Evolutionary conservation across 768 basidiomycete species (phyloP), one percentile per base, ranked within the genome.

Genomic region (Suillus ampliporus): DNA sequence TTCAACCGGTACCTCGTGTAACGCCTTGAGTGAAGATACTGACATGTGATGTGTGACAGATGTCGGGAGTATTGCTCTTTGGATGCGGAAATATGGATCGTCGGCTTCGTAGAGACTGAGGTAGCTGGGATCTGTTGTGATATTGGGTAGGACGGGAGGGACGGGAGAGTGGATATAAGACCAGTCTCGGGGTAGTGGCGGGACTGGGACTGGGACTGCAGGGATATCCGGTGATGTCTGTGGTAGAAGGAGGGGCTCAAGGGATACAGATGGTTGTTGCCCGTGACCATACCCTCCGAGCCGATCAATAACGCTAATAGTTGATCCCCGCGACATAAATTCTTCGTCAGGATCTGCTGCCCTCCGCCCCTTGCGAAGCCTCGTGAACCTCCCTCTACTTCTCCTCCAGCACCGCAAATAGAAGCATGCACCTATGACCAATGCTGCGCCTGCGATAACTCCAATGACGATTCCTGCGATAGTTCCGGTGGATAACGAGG

Each of bases 381-480:
- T 57, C 48, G 56, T 26, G 51, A 73, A 73, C 38, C 50, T 60
- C 63, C 61, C 64, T 4, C 44, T 64, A 2, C 15, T 3, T 35
- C 53, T 60, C 17, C 68, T 67, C 10, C 35, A 54, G 23, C 56
- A 23, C 34, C 66, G 46, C 31, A 74, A 60, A 43, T 57, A 67
- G 1, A 69, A 10, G 31, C 60, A 28, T 44, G 68, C 62, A 3
- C 3, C 34, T 17, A 65, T 60, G 19, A 76, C 21, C 11, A 70
- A 21, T 35, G 51, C 35, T 40, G 52, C 52, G 1, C 61, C 75
- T 3, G 69, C 17, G 10, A 71, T 50, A 37, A 31, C 15, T 9
- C 68, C 73, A 11, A 76, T 23, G 23, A 67, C 46, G 53, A 76
- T 73, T 41, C 64, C 69, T 13, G 67, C 68, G 17, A 72, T 53